Evolutionary conservation across 495 filamentous ascomycete species (phyloP), one percentile per base, ranked within the genome.

Genomic region (Tuber melanosporum): DNA sequence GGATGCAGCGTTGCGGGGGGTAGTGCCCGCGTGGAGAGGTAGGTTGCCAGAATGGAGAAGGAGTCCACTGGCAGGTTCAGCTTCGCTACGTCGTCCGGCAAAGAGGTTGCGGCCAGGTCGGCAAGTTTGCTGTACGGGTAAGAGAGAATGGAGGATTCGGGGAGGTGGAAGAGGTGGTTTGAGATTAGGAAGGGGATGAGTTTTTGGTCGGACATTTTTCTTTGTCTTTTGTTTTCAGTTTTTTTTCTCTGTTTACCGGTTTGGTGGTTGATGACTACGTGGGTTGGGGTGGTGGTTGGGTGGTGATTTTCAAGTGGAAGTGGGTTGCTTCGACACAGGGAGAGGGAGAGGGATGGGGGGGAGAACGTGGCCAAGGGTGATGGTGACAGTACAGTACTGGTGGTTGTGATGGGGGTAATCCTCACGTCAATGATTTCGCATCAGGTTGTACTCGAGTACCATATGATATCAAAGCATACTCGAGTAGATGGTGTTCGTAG

Each of bases 41-140:
- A 78, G 52, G 76, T 19, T 10, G 43, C 42, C 26, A 78, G 17
- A 39, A 73, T 42, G 26, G 75, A 57, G 66, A 78, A 78, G 17
- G 77, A 62, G 49, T 78, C 77, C 10, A 36, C 75, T 17, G 77
- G 77, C 36, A 78, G 75, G 57, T 73, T 73, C 43, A 78, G 39
- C 7, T 41, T 73, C 12, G 77, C 77, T n/a, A 78, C 66, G 66
- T 78, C 77, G 47, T 78, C 77, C 2, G 77, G 26, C 43, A 78
- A 42, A 52, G 77, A 73, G 45, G 47, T 77, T 44, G 77, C 76
- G 1, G 77, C 76, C 69, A 78, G 44, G 70, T 78, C 77, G 2
- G 77, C 77, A 41, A 78, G 77, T 66, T 78, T 78, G 17, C 75
- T 77, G 46, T 78, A 78, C 6, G 77, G 77, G 39, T 78, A 78